Percentiles rank a stretch among this genome's conserved stretches.
Conservation (phyloP, 2,329 filamentous ascomycete genomes). For the Colletotrichum endophyticum region DNA sequence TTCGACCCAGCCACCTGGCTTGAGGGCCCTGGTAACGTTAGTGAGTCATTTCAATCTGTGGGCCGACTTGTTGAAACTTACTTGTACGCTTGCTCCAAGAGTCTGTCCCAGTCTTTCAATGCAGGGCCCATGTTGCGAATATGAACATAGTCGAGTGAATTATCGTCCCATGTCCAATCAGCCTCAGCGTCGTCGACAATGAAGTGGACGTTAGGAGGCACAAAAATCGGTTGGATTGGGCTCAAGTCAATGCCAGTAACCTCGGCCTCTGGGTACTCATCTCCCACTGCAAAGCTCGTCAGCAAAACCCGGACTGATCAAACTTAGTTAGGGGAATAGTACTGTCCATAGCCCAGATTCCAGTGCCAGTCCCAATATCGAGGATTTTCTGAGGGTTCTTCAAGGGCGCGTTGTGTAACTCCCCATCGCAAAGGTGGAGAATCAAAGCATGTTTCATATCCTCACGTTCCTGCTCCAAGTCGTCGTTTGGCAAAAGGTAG, state of each 20-base stretch:
- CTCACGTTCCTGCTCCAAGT: constrained; percentile 57
- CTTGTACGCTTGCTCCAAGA: constrained; percentile 45
- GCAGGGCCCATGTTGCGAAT: constrained; percentile 60
- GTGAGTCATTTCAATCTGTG: no score
- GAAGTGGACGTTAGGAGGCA: constrained; percentile 28
- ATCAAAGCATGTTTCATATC: constrained; percentile 58
- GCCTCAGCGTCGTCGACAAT: constrained; percentile 48
- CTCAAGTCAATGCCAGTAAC: constrained; percentile 28
- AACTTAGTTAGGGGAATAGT: constrained; percentile 8
- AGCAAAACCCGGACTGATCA: no score
- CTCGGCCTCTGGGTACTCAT: constrained; percentile 58
- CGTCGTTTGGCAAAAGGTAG: constrained; percentile 31
- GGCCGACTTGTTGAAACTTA: neutral
- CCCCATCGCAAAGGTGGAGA: constrained; percentile 34
- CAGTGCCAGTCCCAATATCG: constrained; percentile 63
- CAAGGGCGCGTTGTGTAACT: constrained; percentile 32
- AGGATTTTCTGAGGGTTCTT: constrained; percentile 52
- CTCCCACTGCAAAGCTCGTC: constrained; percentile 47
- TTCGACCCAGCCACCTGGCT: constrained; percentile 52
- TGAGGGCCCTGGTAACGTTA: neutral
- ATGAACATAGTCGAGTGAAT: constrained; percentile 66
- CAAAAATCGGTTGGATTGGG: constrained; percentile 25
- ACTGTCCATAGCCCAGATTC: constrained; percentile 64
- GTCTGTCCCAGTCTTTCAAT: constrained; percentile 57
- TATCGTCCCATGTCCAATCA: constrained; percentile 35